Conservation (phyloP, 1,284 basidiomycete genomes). For the Malassezia arunalokei region DNA sequence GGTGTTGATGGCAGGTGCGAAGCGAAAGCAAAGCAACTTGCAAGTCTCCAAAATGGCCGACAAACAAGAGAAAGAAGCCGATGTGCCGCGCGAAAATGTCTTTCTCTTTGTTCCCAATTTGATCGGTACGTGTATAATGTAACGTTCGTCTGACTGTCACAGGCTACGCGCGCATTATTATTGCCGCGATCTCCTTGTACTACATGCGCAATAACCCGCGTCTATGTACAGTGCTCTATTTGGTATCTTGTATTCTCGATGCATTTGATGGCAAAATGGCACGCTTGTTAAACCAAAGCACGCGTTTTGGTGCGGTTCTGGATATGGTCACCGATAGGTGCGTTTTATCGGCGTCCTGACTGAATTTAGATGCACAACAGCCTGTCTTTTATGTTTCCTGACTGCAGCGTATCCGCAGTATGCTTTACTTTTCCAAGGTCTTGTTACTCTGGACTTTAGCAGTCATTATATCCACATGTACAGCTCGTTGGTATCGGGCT, state of each 20-base stretch:
- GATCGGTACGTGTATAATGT: constrained; percentile 52
- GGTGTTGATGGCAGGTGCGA: constrained; percentile 5
- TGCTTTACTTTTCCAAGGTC: constrained; percentile 77
- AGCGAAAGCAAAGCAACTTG: constrained; percentile 17
- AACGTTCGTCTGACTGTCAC: constrained; percentile 5
- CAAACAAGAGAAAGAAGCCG: neutral
- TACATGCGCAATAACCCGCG: constrained; percentile 76
- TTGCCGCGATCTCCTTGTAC: constrained; percentile 77
- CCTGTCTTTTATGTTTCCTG: constrained; percentile 85
- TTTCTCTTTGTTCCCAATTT: constrained; percentile 82
- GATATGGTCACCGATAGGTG: constrained; percentile 99
- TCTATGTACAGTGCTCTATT: constrained; percentile 78
- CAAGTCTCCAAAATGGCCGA: neutral
- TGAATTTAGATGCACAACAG: constrained; percentile 70
- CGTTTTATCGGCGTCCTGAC: constrained; percentile 25
- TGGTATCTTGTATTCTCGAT: constrained; percentile 83
- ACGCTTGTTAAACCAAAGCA: constrained; percentile 70
- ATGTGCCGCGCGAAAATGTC: constrained; percentile 29
- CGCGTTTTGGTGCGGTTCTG: constrained; percentile 91
- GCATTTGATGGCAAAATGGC: constrained; percentile 91
- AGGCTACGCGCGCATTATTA: constrained; percentile 83
- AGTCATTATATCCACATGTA: constrained; percentile 99
- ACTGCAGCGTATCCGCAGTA: constrained; percentile 72
- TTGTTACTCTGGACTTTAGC: constrained; percentile 93
- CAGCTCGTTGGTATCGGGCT: constrained; percentile 89